Evolutionary conservation across 208 protist genomes (phyloP), one percentile per base, ranked within the genome.

Genomic region (Leishmania arabica): DNA sequence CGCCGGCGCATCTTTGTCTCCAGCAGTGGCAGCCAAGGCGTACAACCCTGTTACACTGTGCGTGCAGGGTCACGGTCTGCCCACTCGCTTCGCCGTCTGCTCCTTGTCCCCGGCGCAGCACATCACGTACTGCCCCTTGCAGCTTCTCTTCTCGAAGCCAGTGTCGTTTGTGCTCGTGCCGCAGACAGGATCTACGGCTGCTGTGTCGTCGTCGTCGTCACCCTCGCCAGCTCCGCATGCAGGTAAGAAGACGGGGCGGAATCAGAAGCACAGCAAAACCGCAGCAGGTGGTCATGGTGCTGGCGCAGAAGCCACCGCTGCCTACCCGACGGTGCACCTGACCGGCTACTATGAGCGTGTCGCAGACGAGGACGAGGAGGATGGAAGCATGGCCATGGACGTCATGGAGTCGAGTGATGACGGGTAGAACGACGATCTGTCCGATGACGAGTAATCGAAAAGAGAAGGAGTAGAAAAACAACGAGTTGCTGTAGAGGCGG

Each of bases 301-400:
- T 64, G 73, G 64, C 3, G 71, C 37, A 3, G 84, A 1, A 3
- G 74, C 24, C n/a, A 21, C 65, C 11, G 79, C 72, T 8, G 81
- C 42, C 15, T 89, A 84, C 51, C 91, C 89, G 24, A 88, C 86
- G n/a, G 86, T 96, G 53, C 93, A 96, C 62, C 82, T 96, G 17
- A 96, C 90, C 1, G 93, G 93, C 2, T 96, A 96, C 84, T 96
- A 89, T 74, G 93, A 96, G 87, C 78, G 75, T 69, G 86, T 87
- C 19, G 88, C 91, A 51, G 85, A 89, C 21, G 81, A 80, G n/a
- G 82, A 84, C 77, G 86, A 86, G 51, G 78, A 89, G 8, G 84
- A 87, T 13, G 78, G 47, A 42, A 58, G 69, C n/a, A 65, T 77
- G 27, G 62, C 74, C 47, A 79, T 83, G 81, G 69, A 79, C 69